Evolutionary conservation across 2,329 filamentous ascomycete species (phyloP), one percentile per base, ranked within the genome.

Genomic region (Penicillium hesseltinei): DNA sequence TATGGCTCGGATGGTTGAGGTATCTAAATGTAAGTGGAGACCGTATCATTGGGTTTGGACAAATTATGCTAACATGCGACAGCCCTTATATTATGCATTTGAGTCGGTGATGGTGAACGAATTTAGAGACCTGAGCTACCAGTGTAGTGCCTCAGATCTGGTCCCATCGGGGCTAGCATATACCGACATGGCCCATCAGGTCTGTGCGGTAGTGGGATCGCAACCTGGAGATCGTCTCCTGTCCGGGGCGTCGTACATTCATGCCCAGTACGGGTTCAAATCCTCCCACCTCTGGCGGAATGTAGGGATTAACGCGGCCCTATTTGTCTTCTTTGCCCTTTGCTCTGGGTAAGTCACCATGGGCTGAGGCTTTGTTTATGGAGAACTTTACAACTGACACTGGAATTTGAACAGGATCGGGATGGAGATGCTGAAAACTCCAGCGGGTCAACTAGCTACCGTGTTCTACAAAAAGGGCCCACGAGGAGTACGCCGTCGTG

Each of bases 51-150:
- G 1, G 19, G 1, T 5, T 8, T 42, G 21, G 11, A 23, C 11
- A 15, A 23, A 23, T 4, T 3, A 15, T 23, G 13, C 39, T 42
- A 42, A 42, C 19, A 23, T 23, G 13, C 23, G 19, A 17, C 39
- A 42, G 39, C 39, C 39, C 19, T 21, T 42, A 15, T 42, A 42
- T 23, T 51, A 89, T 89, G 7, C 87, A 89, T 15, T 80, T 89
- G 85, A 0, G 92, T 94, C 71, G 2, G 74, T 95, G 74, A 92
- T 94, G 89, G 84, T 89, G 68, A 95, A 95, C 67, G 91, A 96
- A 69, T 94, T 95, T 66, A 79, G 80, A 35, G 76, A 83, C 17
- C 78, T 88, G 39, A 80, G 86, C 40, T 77, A 94, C 67, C 84
- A 81, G 0, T 95, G 91, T 67, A 84, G 82, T 0, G 78, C 79